Evolutionary conservation across 805 yeast species (phyloP), one percentile per base, ranked within the genome.

Genomic region (Metschnikowia kofuensis): DNA sequence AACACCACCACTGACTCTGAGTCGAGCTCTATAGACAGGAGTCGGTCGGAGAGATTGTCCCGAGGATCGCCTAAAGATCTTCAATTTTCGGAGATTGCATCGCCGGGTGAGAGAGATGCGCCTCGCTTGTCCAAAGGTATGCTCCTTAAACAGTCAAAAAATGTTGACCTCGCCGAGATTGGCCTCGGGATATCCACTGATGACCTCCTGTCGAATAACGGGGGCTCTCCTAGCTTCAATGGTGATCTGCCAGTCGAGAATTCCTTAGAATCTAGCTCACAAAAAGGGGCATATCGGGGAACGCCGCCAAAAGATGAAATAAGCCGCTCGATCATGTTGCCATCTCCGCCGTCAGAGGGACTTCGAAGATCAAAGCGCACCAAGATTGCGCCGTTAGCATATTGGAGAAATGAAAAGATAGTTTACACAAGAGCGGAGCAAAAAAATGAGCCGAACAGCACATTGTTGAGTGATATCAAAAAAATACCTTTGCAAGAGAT

Each of bases 391-490:
- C 92, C 96, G 0, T 68, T 89, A 53, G 91, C 89, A 2, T 87
- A 77, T 62, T 89, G 96, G 96, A 79, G 87, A 62, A 87, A 87
- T 59, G 96, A 89, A 65, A 73, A 82, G 51, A 78, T 86, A 30
- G 78, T 87, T 3, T 89, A 86, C 59, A 57, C 69, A 1, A 53
- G 69, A 35, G 71, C 73, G 7, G 34, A 54, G 36, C 68, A 64
- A 35, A 70, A 75, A 15, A 62, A 55, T 14, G 77, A 75, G 48
- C 75, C 78, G 6, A 79, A 79, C 46, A 68, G 74, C 15, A 69
- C 73, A 2, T 55, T 71, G 34, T 59, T 62, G 15, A 55, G 53
- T 12, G 72, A 69, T 47, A 65, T 69, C 26, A 54, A 59, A 13
- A 64, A 64, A 32, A 72, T 79, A 7, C 77, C 76, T 0, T 76